Conservation (phyloP, 495 filamentous ascomycete genomes). For the Echria macrotheca region DNA sequence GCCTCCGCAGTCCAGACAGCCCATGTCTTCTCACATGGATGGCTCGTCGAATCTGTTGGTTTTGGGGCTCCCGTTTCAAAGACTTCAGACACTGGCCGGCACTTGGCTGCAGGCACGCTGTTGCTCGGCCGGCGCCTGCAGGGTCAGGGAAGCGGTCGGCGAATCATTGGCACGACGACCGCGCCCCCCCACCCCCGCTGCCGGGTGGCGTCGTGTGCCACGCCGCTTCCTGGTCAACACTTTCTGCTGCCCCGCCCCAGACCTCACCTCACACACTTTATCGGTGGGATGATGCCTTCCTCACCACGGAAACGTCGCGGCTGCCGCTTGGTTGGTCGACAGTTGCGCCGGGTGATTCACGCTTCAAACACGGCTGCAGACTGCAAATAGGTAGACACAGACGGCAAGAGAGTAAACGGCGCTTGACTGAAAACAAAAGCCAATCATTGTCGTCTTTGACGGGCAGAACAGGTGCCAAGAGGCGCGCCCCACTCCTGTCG, state of each 20-base stretch:
- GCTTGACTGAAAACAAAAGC: not conserved
- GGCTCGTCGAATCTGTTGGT: not conserved
- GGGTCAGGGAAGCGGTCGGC: not conserved
- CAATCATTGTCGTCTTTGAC: not conserved
- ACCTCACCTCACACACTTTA: too few species aligned
- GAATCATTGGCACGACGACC: too few species aligned
- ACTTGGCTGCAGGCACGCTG: conserved; percentile 6
- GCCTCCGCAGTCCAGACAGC: too few species aligned
- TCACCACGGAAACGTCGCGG: conserved; percentile 10
- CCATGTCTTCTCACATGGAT: not conserved
- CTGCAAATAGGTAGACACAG: not conserved
- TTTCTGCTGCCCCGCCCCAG: not conserved
- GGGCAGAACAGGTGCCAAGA: not conserved
- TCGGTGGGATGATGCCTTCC: not conserved
- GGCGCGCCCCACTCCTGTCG: conserved; percentile 11
- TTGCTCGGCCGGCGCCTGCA: not conserved
- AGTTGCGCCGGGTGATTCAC: conserved; percentile 6
- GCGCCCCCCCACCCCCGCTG: too few species aligned
- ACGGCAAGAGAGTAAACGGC: not conserved
- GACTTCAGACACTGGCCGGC: not conserved
- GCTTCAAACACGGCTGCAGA: not conserved
- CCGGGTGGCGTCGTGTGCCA: conserved; percentile 16
- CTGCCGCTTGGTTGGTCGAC: not conserved
- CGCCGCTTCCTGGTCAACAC: conserved; percentile 18
- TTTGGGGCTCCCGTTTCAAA: not conserved